Base-by-base conservation (phyloP, 768 basidiomycete genomes). In the Trametes meyenii region DNA sequence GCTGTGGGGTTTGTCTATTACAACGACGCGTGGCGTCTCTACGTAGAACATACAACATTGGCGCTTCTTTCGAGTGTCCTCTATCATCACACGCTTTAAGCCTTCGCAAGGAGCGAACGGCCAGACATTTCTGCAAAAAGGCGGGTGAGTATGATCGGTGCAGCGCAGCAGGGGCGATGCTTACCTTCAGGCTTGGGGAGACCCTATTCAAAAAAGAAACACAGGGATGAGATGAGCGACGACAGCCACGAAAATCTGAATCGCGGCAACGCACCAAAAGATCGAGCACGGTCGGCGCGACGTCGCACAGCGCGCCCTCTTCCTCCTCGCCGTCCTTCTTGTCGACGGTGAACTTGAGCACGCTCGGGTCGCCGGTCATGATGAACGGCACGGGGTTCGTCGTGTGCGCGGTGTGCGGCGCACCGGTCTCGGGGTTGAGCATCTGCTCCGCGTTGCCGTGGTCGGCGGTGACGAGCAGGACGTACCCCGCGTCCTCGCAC, bases 361-460 rank as follows among this genome's bases (percentile, higher is more conserved):
- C 81, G 66, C 85, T 78, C 6, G 78, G 75, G 62, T 83, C 83
- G 10, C 86, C 90, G 7, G 88, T 86, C 77, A 94, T 86, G 68
- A 96, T 94, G 79, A 96, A 93, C 14, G 94, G 94, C 10, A 96
- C 94, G 1, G 85, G 81, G 76, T 94, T 96, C 59, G 89, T 92
- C 40, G 90, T 92, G 70, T 94, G 91, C n/a, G 92, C 90, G 11
- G 94, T 97, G 74, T 95, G 92, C 16, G 95, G 94, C 44, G 84
- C 87, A 39, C 90, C 91, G 0, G 92, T 95, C 65, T 87, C 83
- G 2, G 81, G 80, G 74, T 96, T 90, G 63, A 86, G 77, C 94
- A 96, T 96, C 77, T 95, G 91, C 75, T 96, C 94, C 43, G 94
- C 95, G 71, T 98, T 98, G 3, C 95, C 95, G 73, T 97, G 95